phyloP scores from a whole-genome alignment of 1,284 basidiomycete genomes.

The Ganoderma meredithae region DNA sequence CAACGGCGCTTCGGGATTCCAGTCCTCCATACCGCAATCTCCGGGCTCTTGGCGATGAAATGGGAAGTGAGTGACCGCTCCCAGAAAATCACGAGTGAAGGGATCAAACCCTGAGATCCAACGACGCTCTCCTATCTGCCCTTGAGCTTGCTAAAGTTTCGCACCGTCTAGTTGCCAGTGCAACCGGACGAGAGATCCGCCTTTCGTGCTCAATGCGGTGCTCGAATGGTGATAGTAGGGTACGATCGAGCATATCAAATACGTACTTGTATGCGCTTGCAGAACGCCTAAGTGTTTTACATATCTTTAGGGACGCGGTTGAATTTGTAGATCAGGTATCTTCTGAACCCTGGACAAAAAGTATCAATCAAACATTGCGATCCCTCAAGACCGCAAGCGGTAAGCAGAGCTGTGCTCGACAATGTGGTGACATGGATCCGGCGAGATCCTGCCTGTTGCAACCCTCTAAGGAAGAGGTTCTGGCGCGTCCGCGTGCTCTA shows the following conservation, averaged over 20 bases:
- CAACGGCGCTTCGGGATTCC: not conserved
- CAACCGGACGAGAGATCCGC: constrained; percentile 3
- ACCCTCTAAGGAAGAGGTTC: too few relatives aligned
- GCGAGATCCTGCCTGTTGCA: too few relatives aligned
- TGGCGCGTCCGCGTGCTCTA: too few relatives aligned
- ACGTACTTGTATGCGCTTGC: not conserved
- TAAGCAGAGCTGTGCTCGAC: too few relatives aligned
- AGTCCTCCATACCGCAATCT: not conserved
- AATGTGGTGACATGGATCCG: too few relatives aligned
- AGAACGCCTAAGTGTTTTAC: too few relatives aligned
- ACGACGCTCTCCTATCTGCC: not conserved
- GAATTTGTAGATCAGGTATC: not conserved
- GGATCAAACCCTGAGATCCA: not conserved
- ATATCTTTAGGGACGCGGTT: not conserved
- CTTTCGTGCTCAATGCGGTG: not conserved
- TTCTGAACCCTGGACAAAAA: too few relatives aligned
- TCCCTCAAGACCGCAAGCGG: too few relatives aligned
- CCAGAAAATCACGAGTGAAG: constrained; percentile 1
- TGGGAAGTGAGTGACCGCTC: not conserved
- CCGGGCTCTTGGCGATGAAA: not conserved
- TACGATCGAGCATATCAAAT: not conserved
- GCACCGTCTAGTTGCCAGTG: not conserved
- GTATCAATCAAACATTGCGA: too few relatives aligned
- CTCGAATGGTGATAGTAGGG: not conserved
- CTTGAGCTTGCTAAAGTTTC: not conserved